Evolutionary conservation across 192 early-diverging fungal genomes (phyloP).

Genomic region (Gamsiella multidivaricata): DNA sequence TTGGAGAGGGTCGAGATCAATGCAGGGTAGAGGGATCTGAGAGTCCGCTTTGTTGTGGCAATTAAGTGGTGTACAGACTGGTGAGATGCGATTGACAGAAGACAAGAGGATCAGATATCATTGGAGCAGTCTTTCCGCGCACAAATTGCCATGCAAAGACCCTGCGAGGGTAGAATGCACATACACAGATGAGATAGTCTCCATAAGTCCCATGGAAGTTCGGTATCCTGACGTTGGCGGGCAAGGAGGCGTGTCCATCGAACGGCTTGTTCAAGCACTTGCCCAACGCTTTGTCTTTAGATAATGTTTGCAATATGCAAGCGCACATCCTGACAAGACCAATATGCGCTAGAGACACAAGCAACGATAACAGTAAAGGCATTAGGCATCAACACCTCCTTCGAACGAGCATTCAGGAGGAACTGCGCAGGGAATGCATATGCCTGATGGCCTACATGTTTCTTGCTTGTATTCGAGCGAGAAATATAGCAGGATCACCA

Average conservation of each 20-base stretch:
- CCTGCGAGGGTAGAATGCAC: background rate
- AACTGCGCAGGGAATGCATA: background rate
- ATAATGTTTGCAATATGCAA: constrained; percentile 79
- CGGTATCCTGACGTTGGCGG: constrained; percentile 69
- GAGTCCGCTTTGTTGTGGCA: constrained; percentile 73
- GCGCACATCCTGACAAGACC: constrained; percentile 81
- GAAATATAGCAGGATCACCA: constrained; percentile 72
- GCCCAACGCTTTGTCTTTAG: constrained; percentile 73
- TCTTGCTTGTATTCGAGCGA: constrained; percentile 68
- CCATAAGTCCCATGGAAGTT: constrained; percentile 74
- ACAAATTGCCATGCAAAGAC: background rate
- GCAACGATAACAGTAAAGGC: constrained; percentile 13
- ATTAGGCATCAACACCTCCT: constrained; percentile 38
- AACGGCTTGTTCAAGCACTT: constrained; percentile 73
- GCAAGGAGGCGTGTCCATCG: constrained; percentile 66
- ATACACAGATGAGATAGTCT: constrained; percentile 84
- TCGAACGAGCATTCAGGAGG: background rate
- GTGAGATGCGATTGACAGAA: background rate
- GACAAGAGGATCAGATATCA: constrained; percentile 3
- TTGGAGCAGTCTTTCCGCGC: too few species aligned
- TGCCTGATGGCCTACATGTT: constrained; percentile 54
- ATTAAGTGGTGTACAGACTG: constrained; percentile 82
- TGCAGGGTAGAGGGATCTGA: constrained; percentile 79
- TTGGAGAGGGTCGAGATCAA: constrained; percentile 84
- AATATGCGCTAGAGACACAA: constrained; percentile 63